phyloP scores from a whole-genome alignment of 805 yeast species.

The Torulaspora delbrueckii region DNA sequence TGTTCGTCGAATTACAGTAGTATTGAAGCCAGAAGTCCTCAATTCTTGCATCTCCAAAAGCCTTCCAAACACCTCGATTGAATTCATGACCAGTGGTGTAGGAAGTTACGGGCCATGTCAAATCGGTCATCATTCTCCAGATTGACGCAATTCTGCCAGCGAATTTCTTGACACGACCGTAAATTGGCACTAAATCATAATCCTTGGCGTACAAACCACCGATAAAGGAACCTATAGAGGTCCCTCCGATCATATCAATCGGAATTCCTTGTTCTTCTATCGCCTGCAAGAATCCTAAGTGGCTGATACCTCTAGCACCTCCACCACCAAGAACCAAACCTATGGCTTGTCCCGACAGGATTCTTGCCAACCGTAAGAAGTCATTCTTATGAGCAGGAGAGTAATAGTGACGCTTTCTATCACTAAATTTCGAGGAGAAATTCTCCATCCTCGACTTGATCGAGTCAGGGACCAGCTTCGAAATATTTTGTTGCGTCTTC shows the following conservation, averaged over 20 bases:
- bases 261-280: conserved; percentile 91
- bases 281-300: conserved; percentile 86
- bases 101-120: conserved; percentile 90
- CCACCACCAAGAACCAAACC: conserved; percentile 97
- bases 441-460: conserved; percentile 38
- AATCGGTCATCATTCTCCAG: conserved; percentile 80
- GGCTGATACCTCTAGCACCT: conserved; percentile 93
- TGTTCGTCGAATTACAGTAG: conserved; percentile 88
- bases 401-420: conserved; percentile 26
- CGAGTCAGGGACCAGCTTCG: conserved; percentile 32
- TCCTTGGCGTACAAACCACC: conserved; percentile 95
- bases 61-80: conserved; percentile 96
- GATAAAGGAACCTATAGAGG: conserved; percentile 92
- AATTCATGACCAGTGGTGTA: conserved; percentile 97
- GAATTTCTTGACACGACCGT: conserved; percentile 84
- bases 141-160: conserved; percentile 73
- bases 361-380: conserved; percentile 82
- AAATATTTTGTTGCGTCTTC: conserved; percentile 32
- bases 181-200: conserved; percentile 84
- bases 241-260: conserved; percentile 90
- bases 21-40: conserved; percentile 94
- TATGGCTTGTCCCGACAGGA: conserved; percentile 86
- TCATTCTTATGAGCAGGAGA: conserved; percentile 68
- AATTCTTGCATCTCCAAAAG: conserved; percentile 84
- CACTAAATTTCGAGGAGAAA: conserved; percentile 33